phyloP scores from a whole-genome alignment of 1,139 yeast genomes.

The Yamadazyma diddensiae region DNA sequence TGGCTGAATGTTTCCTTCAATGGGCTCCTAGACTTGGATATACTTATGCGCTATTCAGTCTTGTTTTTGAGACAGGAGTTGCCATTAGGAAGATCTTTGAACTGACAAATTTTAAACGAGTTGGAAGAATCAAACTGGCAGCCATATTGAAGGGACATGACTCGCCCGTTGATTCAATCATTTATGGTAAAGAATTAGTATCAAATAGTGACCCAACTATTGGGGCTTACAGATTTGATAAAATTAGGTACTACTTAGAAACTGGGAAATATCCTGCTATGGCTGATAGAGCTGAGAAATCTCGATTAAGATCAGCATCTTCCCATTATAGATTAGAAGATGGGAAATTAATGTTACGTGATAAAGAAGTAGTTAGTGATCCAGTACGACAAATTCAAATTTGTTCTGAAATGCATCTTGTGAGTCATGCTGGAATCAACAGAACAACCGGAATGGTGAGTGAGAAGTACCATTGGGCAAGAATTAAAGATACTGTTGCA shows the following conservation, averaged over 20 bases:
- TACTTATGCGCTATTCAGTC: slow-evolving; percentile 76
- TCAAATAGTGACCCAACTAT: slow-evolving; percentile 47
- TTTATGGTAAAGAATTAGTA: slow-evolving; percentile 60
- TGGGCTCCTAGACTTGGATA: slow-evolving; percentile 93
- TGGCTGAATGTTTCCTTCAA: slow-evolving; percentile 77
- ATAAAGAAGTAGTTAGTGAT: slow-evolving; percentile 78
- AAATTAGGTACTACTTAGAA: slow-evolving; percentile 72
- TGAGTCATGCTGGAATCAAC: slow-evolving; percentile 86
- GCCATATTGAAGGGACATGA: slow-evolving; percentile 85
- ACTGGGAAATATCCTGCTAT: slow-evolving; percentile 85
- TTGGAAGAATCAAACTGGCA: slow-evolving; percentile 80
- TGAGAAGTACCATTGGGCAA: slow-evolving; percentile 85
- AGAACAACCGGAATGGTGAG: slow-evolving; percentile 77
- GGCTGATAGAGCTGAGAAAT: slow-evolving; percentile 79
- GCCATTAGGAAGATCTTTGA: slow-evolving; percentile 82
- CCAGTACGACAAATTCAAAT: slow-evolving; percentile 71
- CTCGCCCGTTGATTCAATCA: slow-evolving; percentile 75
- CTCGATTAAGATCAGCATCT: slow-evolving; percentile 78
- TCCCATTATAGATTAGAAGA: slow-evolving; percentile 69
- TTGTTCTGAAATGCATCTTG: slow-evolving; percentile 66
- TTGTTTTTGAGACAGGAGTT: slow-evolving; percentile 84
- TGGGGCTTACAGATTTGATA: slow-evolving; percentile 68
- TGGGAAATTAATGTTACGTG: slow-evolving; percentile 75
- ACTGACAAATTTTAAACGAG: slow-evolving; percentile 68
- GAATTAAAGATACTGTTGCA: slow-evolving; percentile 85